Percentiles rank a stretch among this genome's conserved stretches.
phyloP scores from a whole-genome alignment of 78 protist species.

The Salpingoeca rosetta region DNA sequence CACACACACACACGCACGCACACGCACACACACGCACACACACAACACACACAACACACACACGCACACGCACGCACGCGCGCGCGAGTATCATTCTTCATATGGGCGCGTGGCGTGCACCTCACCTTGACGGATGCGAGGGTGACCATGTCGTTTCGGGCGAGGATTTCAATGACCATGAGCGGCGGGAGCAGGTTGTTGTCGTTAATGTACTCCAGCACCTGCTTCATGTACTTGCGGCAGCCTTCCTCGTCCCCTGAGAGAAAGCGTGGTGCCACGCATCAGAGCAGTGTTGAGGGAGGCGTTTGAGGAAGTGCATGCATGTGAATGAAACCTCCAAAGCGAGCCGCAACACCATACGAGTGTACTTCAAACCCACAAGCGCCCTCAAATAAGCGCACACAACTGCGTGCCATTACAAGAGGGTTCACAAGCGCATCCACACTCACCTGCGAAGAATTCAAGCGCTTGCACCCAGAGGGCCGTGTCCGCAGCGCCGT shows the following conservation, averaged over 20 bases:
- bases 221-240: constrained; percentile 1
- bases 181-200: constrained; percentile 81
- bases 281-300: too few species aligned
- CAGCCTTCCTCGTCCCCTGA: constrained; percentile 14
- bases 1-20: neutral
- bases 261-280: too few species aligned
- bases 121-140: constrained; percentile 35
- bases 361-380: too few species aligned
- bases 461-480: constrained; percentile 81
- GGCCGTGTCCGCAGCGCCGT: constrained; percentile 68
- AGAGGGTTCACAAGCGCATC: too few species aligned
- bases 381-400: too few species aligned
- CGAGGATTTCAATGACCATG: constrained; percentile 67
- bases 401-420: too few species aligned
- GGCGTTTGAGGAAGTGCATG: too few species aligned
- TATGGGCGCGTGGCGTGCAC: too few species aligned
- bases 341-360: too few species aligned
- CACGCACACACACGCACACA: neutral
- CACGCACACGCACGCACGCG: too few species aligned
- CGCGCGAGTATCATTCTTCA: neutral
- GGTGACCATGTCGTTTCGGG: constrained; percentile 37
- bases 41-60: too few species aligned
- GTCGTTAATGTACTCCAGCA: constrained; percentile 40
- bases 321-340: too few species aligned
- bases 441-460: constrained; percentile 57